Base-by-base conservation (phyloP, 495 filamentous ascomycete species). In the Tuber melanosporum region DNA sequence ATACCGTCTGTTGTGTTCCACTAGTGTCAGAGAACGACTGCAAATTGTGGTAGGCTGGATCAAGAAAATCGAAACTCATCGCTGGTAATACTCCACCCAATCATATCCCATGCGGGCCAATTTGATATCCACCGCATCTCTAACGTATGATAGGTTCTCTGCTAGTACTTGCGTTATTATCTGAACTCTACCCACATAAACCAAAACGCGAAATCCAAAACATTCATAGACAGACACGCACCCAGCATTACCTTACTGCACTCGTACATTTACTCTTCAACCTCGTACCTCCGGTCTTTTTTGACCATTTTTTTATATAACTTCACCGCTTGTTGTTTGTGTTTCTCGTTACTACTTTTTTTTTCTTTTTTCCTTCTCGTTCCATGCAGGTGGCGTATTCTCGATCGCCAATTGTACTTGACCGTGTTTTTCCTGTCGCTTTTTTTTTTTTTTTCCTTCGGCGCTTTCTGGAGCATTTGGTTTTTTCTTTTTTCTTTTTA, bases 1-100 rank as follows among this genome's bases (percentile, higher is more conserved):
- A 81, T 96, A 97, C 79, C 86, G 86, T 14, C 84, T 97, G 36
- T 84, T 97, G 43, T 83, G 85, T 15, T 91, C 91, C 6, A 90
- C 85, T 5, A 95, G 91, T 78, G 94, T 97, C 1, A 85, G 94
- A 70, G 92, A 94, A 81, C 85, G 94, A 77, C 82, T 96, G 36
- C 95, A 96, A 85, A 90, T 95, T 71, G 91, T 91, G 42, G 91
- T 90, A 20, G 84, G 84, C 15, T 97, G 93, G 94, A 90, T 94
- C 72, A 85, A 87, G 77, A 89, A 90, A 80, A 88, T 94, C 75
- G 91, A 96, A 83, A 85, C 87, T 44, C 89, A 89, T 78, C 85
- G 89, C 86, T 91, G 90, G 92, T 95, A 87, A 85, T 66, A 91
- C 90, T 77, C 36, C 32, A 45, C 75, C 57, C 43, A 75, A 39